phyloP scores from a whole-genome alignment of 2,329 filamentous ascomycete genomes.

The Alternaria viburni region DNA sequence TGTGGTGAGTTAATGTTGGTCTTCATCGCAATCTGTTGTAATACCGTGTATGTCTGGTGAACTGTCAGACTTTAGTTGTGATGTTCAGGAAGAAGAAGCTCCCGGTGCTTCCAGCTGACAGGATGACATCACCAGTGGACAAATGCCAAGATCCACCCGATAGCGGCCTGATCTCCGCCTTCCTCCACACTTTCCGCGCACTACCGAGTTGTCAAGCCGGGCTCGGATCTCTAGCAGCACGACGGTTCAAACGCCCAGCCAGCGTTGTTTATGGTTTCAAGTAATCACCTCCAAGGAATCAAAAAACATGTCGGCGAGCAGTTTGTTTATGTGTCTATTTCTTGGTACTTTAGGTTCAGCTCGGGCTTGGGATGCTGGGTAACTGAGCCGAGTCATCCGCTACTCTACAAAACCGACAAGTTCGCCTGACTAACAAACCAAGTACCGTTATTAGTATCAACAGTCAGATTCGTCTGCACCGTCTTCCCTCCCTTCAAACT shows the following conservation, averaged over 20 bases:
- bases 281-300: too few relatives aligned
- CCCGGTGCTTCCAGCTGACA: background rate
- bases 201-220: background rate
- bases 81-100: background rate
- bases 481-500: conserved; percentile 58
- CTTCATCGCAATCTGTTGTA: background rate
- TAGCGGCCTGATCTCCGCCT: conserved; percentile 3
- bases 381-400: too few relatives aligned
- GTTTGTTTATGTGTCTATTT: too few relatives aligned
- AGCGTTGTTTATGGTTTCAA: too few relatives aligned
- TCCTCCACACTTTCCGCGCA: background rate
- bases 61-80: background rate
- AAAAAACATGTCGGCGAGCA: too few relatives aligned
- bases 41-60: background rate
- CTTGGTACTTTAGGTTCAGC: too few relatives aligned
- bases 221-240: background rate
- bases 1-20: background rate
- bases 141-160: conserved; percentile 8
- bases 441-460: conserved; percentile 42
- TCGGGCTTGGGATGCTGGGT: too few relatives aligned
- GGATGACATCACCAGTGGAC: conserved; percentile 6
- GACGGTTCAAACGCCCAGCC: background rate
- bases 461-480: conserved; percentile 43
- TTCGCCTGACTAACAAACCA: conserved; percentile 43
- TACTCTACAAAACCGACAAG: conserved; percentile 32